Evolutionary conservation across 768 basidiomycete genomes (phyloP), one percentile per base, ranked within the genome.

Genomic region (Tylopilus plumbeoviolaceoides): DNA sequence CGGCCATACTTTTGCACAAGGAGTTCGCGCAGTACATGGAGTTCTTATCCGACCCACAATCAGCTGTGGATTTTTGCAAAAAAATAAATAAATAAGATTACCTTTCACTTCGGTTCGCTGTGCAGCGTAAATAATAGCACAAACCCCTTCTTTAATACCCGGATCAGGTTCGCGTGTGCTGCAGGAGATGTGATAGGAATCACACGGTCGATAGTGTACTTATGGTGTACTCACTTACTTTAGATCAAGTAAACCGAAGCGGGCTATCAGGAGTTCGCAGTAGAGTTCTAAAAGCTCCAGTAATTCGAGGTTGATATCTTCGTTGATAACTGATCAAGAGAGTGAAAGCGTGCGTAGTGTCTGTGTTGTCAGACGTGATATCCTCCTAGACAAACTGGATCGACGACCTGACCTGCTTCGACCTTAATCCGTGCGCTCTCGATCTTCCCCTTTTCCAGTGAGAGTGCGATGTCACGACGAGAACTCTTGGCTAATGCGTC

Each of bases 1-100:
- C 95, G 84, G 17, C 95, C 94, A 66, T 85, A 97, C 72, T 97
- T 97, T 68, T 94, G 90, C 88, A 95, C 90, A 53, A 99, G 79
- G 67, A 98, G 82, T 67, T 98, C 95, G 50, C 97, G 85, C 47
- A 98, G 71, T 35, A 92, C 75, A 59, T 97, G 91, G 36, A 99
- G 79, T 66, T 98, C 94, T 93, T 59, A 20, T 27, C 23, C 25
- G 8, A 44, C 12, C 5, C 9, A 15, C 18, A 28, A 21, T 62
- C 3, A 58, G 50, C 18, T 39, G 40, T 15, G 15, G 43, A 50
- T 18, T 6, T 9, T 15, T 14, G 23, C 1, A 11, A 33, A 11
- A 23, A 35, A 30, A 7, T 25, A 47, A 17, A 33, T 17, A n/a
- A n/a, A n/a, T 7, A 33, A 17, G 3, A 3, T 50, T 59, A 87